phyloP scores from a whole-genome alignment of 768 basidiomycete species.

The Termitomyces sp. region DNA sequence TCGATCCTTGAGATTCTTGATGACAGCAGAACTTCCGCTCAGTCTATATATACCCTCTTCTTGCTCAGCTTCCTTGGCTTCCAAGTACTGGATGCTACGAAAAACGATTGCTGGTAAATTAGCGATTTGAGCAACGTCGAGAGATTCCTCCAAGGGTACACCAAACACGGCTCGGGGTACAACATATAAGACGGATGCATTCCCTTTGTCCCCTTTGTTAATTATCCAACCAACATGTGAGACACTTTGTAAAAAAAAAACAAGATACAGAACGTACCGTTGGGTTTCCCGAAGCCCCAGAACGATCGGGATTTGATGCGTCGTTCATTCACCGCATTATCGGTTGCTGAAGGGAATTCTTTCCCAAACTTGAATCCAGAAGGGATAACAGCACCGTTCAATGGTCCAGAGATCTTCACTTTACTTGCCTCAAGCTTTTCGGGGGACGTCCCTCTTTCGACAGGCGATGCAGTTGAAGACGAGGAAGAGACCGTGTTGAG shows the following conservation, averaged over 20 bases:
- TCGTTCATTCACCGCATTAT: constrained; percentile 49
- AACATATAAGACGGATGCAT: constrained; percentile 28
- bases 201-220: constrained; percentile 26
- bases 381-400: constrained; percentile 81
- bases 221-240: neutral
- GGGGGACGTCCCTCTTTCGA: constrained; percentile 48
- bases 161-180: constrained; percentile 80
- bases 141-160: constrained; percentile 78
- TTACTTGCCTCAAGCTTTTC: constrained; percentile 54
- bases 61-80: constrained; percentile 88
- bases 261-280: constrained; percentile 29
- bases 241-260: constrained; percentile 1
- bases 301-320: constrained; percentile 88
- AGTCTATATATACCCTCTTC: constrained; percentile 98
- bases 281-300: constrained; percentile 82
- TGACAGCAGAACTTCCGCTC: constrained; percentile 91
- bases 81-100: constrained; percentile 91
- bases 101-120: constrained; percentile 93
- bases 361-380: constrained; percentile 90
- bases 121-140: constrained; percentile 85
- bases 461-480: constrained; percentile 32
- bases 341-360: constrained; percentile 40
- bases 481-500: constrained; percentile 44
- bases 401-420: constrained; percentile 85
- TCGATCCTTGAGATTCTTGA: constrained; percentile 87